phyloP scores from a whole-genome alignment of 2,329 filamentous ascomycete genomes.

The Sporothrix brasiliensis region DNA sequence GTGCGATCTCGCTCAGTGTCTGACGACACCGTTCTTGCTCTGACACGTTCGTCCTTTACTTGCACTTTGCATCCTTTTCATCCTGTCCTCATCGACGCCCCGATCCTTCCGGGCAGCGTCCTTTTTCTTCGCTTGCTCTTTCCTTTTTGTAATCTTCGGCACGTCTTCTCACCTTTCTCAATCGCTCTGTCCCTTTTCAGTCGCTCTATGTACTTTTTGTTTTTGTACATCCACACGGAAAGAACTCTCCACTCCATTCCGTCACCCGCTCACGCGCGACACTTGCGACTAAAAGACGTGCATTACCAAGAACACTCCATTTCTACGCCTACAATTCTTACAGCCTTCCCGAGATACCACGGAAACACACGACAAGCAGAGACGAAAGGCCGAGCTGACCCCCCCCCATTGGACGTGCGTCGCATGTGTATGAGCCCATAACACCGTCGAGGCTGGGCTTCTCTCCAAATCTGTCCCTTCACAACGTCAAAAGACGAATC shows the following conservation, averaged over 20 bases:
- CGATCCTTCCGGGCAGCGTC: neutral
- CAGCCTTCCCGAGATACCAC: neutral
- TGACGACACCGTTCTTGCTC: constrained; percentile 30
- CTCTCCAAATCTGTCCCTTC: neutral
- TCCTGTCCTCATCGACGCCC: neutral
- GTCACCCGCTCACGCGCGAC: neutral
- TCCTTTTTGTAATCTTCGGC: neutral
- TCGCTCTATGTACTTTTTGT: neutral
- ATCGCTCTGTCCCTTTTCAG: neutral
- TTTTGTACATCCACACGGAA: constrained; percentile 1
- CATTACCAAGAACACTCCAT: constrained; percentile 14
- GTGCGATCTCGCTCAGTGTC: constrained; percentile 31
- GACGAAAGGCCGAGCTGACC: constrained; percentile 9
- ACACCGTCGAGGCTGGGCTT: constrained; percentile 7
- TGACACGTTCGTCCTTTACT: constrained; percentile 1
- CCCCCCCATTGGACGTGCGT: constrained; percentile 25
- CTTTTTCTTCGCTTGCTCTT: neutral
- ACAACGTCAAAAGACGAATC: neutral
- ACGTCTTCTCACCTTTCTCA: neutral
- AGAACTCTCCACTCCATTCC: constrained; percentile 4
- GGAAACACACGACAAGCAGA: constrained; percentile 10
- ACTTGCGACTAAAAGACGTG: neutral
- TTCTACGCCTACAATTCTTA: neutral
- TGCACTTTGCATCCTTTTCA: neutral
- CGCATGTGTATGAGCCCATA: constrained; percentile 27